A percentile compares a stretch with the other conserved stretches of the same genome.
These are phyloP conservation scores for Gryganskiella cystojenkinii DNA, from an alignment of 192 early-diverging fungal genomes.

Conservation along the genomic window DNA sequence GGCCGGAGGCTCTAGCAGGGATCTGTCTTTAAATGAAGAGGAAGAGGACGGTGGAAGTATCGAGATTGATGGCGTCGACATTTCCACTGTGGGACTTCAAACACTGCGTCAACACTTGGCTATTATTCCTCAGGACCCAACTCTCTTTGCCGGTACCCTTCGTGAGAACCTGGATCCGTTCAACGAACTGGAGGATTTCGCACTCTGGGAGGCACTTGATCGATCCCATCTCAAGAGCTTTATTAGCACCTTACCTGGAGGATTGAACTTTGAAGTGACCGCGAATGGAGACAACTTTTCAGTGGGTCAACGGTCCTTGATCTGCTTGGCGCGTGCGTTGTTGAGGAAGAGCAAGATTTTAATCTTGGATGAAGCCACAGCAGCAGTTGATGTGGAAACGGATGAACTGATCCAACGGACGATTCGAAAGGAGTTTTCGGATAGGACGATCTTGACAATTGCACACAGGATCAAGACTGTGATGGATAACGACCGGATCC, in stretches of 20 bases:
- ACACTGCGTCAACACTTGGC: slow-evolving; percentile 80
- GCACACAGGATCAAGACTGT: slow-evolving; percentile 65
- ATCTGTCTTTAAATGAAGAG: slow-evolving; percentile 67
- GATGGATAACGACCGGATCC: slow-evolving; percentile 57
- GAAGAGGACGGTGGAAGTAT: slow-evolving; percentile 76
- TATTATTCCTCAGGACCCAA: slow-evolving; percentile 87
- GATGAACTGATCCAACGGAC: slow-evolving; percentile 55
- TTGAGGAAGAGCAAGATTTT: slow-evolving; percentile 76
- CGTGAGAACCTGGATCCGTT: slow-evolving; percentile 94
- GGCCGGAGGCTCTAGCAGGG: background rate
- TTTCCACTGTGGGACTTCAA: slow-evolving; percentile 72
- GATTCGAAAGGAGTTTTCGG: slow-evolving; percentile 57
- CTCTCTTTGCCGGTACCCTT: slow-evolving; percentile 60
- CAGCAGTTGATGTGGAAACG: slow-evolving; percentile 64
- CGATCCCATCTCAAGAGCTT: slow-evolving; percentile 72
- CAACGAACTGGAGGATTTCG: slow-evolving; percentile 75
- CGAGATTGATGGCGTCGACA: slow-evolving; percentile 81
- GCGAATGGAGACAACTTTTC: slow-evolving; percentile 87
- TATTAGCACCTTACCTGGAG: slow-evolving; percentile 46
- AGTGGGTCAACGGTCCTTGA: slow-evolving; percentile 80
- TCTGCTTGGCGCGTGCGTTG: slow-evolving; percentile 81
- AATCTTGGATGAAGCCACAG: slow-evolving; percentile 90
- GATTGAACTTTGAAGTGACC: slow-evolving; percentile 75
- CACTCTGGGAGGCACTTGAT: slow-evolving; percentile 78
- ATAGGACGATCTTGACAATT: slow-evolving; percentile 68